phyloP scores from a whole-genome alignment of 2,329 filamentous ascomycete genomes.

The Fusarium chuoi region DNA sequence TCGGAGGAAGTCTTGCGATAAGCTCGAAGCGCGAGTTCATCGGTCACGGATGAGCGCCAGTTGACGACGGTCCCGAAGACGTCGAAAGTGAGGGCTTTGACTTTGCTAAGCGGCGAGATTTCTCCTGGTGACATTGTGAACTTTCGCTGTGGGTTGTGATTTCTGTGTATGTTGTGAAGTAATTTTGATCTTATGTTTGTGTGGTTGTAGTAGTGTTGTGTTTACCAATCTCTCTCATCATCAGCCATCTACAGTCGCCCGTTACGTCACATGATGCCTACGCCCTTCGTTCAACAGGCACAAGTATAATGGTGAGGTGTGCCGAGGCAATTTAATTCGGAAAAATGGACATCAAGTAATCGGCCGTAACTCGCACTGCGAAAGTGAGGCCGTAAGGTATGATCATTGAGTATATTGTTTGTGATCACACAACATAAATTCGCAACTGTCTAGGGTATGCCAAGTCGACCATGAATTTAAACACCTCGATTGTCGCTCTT shows the following conservation, averaged over 20 bases:
- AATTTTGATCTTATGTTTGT: neutral
- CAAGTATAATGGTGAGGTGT: neutral
- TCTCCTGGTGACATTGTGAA: conserved; percentile 41
- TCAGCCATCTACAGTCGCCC: neutral
- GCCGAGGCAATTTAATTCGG: neutral
- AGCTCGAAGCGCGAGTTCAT: conserved; percentile 65
- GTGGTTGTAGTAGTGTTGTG: neutral
- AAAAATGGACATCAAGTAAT: neutral
- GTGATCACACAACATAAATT: neutral
- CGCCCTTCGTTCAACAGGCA: conserved; percentile 26
- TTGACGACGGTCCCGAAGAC: conserved; percentile 85
- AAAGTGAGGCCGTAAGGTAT: neutral
- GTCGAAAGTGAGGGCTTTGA: conserved; percentile 76
- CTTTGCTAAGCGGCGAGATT: conserved; percentile 42
- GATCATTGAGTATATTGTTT: neutral
- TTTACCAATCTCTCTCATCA: neutral
- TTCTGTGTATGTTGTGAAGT: neutral
- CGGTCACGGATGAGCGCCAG: conserved; percentile 76
- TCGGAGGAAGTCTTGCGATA: conserved; percentile 59
- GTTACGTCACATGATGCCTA: conserved; percentile 35
- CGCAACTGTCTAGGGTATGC: conserved; percentile 7
- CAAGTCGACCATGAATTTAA: neutral
- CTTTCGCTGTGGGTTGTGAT: neutral
- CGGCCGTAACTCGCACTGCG: neutral
- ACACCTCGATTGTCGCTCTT: neutral